A percentile compares a stretch with the other conserved stretches of the same genome.
Conservation (phyloP, 345 rosid genomes). For the Sonneratia alba region DNA sequence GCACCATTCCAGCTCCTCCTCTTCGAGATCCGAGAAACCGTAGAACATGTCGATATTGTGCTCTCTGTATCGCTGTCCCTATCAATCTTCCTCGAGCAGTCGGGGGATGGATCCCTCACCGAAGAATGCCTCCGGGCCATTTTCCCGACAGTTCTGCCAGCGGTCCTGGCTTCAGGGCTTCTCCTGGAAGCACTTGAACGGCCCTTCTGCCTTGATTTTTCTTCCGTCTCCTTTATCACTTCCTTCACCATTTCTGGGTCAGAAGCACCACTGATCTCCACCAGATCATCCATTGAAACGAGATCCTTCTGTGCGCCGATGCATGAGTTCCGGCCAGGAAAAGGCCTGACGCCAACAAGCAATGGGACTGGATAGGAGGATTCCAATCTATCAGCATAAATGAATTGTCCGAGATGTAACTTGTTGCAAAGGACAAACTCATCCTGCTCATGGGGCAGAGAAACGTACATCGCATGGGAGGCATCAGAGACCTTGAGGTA, state of each 20-base stretch:
- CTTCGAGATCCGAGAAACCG: conserved; percentile 18
- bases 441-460: conserved; percentile 55
- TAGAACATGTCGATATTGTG: conserved; percentile 18
- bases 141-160: conserved; percentile 3
- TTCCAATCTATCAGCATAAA: conserved; percentile 47
- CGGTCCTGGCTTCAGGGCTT: not conserved
- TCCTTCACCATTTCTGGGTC: conserved; percentile 17
- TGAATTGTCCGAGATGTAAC: conserved; percentile 49
- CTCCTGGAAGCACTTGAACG: conserved; percentile 14
- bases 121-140: conserved; percentile 7
- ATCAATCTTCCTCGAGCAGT: conserved; percentile 12
- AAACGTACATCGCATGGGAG: conserved; percentile 48
- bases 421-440: conserved; percentile 50
- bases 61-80: conserved; percentile 37
- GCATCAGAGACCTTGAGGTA: conserved; percentile 53
- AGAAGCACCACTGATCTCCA: conserved; percentile 30
- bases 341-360: conserved; percentile 51
- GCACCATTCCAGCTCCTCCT: conserved; percentile 41
- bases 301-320: conserved; percentile 41
- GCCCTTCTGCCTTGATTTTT: conserved; percentile 15
- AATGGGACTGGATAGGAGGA: conserved; percentile 57
- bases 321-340: conserved; percentile 46
- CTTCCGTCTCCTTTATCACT: conserved; percentile 12
- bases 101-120: conserved; percentile 11
- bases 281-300: conserved; percentile 30